Conservation (phyloP, 208 protist genomes). For the Crithidia sp. region DNA sequence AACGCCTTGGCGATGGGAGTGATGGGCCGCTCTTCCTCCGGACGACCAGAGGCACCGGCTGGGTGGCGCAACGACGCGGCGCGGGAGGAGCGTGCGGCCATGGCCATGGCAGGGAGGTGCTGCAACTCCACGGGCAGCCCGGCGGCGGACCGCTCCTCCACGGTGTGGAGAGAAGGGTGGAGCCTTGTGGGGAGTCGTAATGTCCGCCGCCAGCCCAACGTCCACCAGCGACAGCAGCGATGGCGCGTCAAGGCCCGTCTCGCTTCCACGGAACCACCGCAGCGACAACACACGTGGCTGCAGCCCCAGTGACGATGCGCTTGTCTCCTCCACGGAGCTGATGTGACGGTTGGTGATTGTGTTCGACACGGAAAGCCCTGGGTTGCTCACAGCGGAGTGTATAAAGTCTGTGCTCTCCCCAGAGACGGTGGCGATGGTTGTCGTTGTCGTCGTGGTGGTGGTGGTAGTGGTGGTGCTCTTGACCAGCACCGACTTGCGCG, state of each 20-base stretch:
- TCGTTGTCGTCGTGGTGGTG: conserved; percentile 19
- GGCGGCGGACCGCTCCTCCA: conserved; percentile 13
- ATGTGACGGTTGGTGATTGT: conserved; percentile 16
- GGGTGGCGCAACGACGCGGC: background rate
- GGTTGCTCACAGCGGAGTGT: conserved; percentile 25
- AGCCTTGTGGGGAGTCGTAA: conserved; percentile 7
- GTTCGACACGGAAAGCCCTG: conserved; percentile 18
- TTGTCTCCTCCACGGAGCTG: conserved; percentile 14
- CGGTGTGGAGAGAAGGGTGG: background rate
- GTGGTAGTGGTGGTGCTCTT: conserved; percentile 15
- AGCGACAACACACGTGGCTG: conserved; percentile 4
- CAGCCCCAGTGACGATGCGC: conserved; percentile 4
- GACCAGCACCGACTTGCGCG: conserved; percentile 19
- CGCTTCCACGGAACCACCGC: conserved; percentile 10
- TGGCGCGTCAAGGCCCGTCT: conserved; percentile 3
- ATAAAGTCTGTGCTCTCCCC: conserved; percentile 17
- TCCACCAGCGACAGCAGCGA: conserved; percentile 20
- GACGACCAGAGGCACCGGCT: no score
- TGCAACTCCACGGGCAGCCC: conserved; percentile 15
- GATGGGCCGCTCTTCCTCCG: background rate
- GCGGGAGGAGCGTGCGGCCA: conserved; percentile 1
- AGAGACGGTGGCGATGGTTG: conserved; percentile 4
- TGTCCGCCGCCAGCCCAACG: conserved; percentile 3
- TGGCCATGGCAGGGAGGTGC: conserved; percentile 6
- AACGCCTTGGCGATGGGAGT: background rate